Evolutionary conservation across 805 yeast genomes (phyloP).

Genomic region (Cyberlindnera mrakii): DNA sequence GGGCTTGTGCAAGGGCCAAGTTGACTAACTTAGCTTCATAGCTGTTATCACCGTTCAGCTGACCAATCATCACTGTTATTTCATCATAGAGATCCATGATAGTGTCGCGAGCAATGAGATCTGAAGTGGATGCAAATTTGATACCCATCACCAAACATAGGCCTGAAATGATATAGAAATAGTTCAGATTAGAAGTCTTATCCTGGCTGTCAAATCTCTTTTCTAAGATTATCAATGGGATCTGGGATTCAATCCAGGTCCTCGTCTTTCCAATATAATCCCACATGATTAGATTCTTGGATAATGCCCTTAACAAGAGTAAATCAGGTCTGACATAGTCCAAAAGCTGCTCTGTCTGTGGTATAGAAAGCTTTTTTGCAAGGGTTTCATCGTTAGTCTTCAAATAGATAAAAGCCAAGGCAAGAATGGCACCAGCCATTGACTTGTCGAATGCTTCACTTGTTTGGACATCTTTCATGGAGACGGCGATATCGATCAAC

Average conservation of each 20-base stretch:
- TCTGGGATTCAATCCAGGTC: conserved; percentile 30
- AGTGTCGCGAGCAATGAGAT: conserved; percentile 46
- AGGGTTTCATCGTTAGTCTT: conserved; percentile 54
- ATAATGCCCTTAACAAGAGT: conserved; percentile 56
- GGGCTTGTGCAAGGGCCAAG: conserved; percentile 46
- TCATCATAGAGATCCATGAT: conserved; percentile 38
- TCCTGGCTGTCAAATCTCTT: conserved; percentile 19
- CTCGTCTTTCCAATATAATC: conserved; percentile 11
- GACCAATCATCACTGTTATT: conserved; percentile 8
- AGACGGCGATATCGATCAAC: conserved; percentile 50
- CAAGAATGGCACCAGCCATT: conserved; percentile 67
- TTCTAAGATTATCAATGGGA: conserved; percentile 41
- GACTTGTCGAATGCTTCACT: conserved; percentile 54
- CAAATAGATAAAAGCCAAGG: conserved; percentile 68
- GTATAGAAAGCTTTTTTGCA: conserved; percentile 57
- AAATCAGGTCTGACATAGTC: conserved; percentile 75
- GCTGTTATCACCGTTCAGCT: conserved; percentile 21
- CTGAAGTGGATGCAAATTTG: conserved; percentile 65
- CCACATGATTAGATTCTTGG: conserved; percentile 25
- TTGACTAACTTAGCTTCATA: conserved; percentile 56
- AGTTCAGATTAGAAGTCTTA: conserved; percentile 41
- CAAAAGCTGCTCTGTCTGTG: conserved; percentile 49
- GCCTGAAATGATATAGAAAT: conserved; percentile 68
- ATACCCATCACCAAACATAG: conserved; percentile 68
- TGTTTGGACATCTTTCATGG: conserved; percentile 59